Base-by-base conservation (phyloP, 306 rosid species). In the Quercus engelmannii region DNA sequence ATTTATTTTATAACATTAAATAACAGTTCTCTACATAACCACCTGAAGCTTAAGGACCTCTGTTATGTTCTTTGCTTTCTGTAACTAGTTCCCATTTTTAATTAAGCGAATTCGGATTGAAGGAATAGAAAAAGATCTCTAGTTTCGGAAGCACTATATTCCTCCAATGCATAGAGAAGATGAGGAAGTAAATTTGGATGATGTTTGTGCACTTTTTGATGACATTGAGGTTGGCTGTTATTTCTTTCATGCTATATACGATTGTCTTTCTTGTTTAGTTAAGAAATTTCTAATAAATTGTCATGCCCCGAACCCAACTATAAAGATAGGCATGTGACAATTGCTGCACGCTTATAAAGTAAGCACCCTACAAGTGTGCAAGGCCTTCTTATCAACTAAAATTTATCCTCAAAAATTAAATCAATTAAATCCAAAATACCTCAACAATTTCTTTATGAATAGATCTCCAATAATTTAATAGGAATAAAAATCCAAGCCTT, bases 121-220 rank as follows among this genome's bases (percentile, higher is more conserved):
- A 62, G 93, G 72, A 80, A 88, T 93, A 55, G 86, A 87, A 82
- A 90, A 87, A 79, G 92, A 91, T 79, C 89, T 94, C 51, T 93
- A 98, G 97, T 95, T 92, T 71, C 21, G 43, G 30, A 83, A 78
- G 83, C 81, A 84, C 81, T 93, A 93, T 84, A 62, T 71, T 33
- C 93, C 93, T 74, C 80, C 79, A 71, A 84, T 77, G 58, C 82
- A 81, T 31, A 12, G 83, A 79, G 91, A 83, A 83, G 83, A 75
- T 41, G 91, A 84, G 83, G 92, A 95, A 84, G 96, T 92, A 76
- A 89, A 85, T 82, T 87, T 91, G 86, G 96, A 93, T 69, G 99
- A 95, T 72, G 88, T 93, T 78, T 82, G 20, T 75, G 98, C 99
- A 77, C 97, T 90, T 61, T 95, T 93, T 82, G 84, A 92, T 51